Base-by-base conservation (phyloP, 805 yeast species). In the Saccharomycopsis sp. region DNA sequence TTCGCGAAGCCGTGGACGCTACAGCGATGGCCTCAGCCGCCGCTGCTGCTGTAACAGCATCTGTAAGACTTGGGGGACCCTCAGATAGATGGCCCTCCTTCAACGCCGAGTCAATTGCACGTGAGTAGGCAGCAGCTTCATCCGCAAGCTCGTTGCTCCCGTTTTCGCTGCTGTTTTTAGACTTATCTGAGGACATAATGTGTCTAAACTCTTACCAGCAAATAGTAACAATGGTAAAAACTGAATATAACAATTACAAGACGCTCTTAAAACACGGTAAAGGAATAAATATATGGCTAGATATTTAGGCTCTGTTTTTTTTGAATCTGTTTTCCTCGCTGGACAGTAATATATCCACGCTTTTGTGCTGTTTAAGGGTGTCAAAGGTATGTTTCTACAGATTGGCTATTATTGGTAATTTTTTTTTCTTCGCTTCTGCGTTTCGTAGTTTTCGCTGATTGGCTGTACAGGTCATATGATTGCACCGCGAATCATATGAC, bases 401-500 rank as follows among this genome's bases (percentile, higher is more conserved):
- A 29, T 29, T 29, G 38, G n/a, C n/a, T n/a, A n/a, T n/a, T n/a
- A n/a, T n/a, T n/a, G n/a, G n/a, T n/a, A n/a, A n/a, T n/a, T n/a
- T n/a, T n/a, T 29, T 29, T 29, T 29, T 29, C 12, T 5, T 29
- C 38, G 38, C 38, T 29, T 12, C 38, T 29, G 38, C 8, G 19
- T 44, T 44, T 44, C 8, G 9, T 44, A 14, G 41, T 44, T n/a
- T n/a, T 44, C 22, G 49, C 19, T 44, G 41, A 35, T 35, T 17
- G 49, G 12, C 49, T 44, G 49, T 44, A 44, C 22, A 8, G 49
- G 49, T 44, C 49, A 44, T 44, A 44, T 44, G 49, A 44, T 17
- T 9, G 14, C 41, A 35, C 14, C n/a, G 41, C 41, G 41, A 35
- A 35, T 35, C 14, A n/a, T n/a, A n/a, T n/a, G n/a, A n/a, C n/a